These are phyloP conservation scores for Corynespora cassiicola DNA, from an alignment of 2,329 filamentous ascomycete species.

Conservation along the genomic window DNA sequence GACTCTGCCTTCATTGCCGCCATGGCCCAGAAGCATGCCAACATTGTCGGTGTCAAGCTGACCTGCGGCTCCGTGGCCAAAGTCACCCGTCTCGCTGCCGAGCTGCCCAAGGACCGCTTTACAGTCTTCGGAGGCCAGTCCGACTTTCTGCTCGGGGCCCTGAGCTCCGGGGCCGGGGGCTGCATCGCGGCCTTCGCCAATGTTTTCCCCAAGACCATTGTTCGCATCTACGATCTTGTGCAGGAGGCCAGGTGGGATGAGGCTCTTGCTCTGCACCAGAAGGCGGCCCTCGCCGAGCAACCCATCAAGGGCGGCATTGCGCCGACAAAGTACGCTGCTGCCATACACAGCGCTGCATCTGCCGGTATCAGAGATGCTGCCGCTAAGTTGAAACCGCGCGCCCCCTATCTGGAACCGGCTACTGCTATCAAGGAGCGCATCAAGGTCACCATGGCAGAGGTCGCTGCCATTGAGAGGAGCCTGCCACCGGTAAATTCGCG, in stretches of 20 bases:
- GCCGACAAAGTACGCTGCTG: conserved; percentile 69
- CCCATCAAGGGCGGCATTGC: conserved; percentile 70
- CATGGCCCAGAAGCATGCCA: conserved; percentile 61
- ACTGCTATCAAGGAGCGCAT: conserved; percentile 16
- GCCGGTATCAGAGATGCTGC: conserved; percentile 48
- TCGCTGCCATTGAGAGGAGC: conserved; percentile 24
- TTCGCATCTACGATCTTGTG: conserved; percentile 65
- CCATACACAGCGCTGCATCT: conserved; percentile 65
- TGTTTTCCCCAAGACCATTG: conserved; percentile 60
- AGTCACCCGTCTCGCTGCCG: conserved; percentile 67
- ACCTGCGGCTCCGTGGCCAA: conserved; percentile 76
- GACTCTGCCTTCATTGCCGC: conserved; percentile 68
- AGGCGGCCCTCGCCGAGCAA: conserved; percentile 68
- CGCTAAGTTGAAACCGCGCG: conserved; percentile 17
- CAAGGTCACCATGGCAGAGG: conserved; percentile 20
- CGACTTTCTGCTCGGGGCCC: conserved; percentile 68
- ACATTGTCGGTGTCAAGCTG: conserved; percentile 72
- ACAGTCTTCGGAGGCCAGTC: conserved; percentile 74
- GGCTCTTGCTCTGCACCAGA: conserved; percentile 65
- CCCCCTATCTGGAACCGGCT: conserved; percentile 22
- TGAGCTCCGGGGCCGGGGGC: conserved; percentile 59
- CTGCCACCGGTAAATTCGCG: conserved; percentile 12
- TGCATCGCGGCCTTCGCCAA: conserved; percentile 65
- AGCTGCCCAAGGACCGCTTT: conserved; percentile 61
- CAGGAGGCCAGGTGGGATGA: conserved; percentile 61